These are phyloP conservation scores for Viola odorata DNA, from an alignment of 345 rosid species.

Conservation along the genomic window DNA sequence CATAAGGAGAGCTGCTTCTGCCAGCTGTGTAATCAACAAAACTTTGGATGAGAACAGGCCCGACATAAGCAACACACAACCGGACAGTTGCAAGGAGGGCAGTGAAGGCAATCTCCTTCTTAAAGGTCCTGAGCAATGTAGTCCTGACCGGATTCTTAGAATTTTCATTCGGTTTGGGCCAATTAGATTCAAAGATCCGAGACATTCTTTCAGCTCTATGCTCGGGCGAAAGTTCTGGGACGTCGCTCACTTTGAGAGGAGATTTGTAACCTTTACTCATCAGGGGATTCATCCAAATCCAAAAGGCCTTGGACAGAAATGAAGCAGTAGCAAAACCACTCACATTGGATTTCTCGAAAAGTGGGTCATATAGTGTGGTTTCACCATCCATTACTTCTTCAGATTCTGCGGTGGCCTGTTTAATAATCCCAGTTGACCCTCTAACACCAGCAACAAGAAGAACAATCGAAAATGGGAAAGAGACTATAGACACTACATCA, in stretches of 20 bases:
- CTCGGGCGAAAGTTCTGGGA: slow-evolving; percentile 70
- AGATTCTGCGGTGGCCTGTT: slow-evolving; percentile 17
- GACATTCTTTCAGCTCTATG: slow-evolving; percentile 81
- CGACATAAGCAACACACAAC: slow-evolving; percentile 70
- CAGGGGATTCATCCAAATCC: slow-evolving; percentile 94
- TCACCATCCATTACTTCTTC: slow-evolving; percentile 27
- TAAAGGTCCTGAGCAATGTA: slow-evolving; percentile 63
- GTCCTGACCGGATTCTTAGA: slow-evolving; percentile 60
- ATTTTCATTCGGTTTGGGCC: slow-evolving; percentile 74
- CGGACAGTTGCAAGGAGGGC: slow-evolving; percentile 67
- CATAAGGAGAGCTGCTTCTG: slow-evolving; percentile 59
- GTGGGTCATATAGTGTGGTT: slow-evolving; percentile 29
- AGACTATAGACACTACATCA: slow-evolving; percentile 47
- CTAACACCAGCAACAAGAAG: slow-evolving; percentile 46
- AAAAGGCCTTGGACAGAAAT: slow-evolving; percentile 51
- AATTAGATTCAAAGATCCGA: slow-evolving; percentile 44
- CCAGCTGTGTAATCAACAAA: slow-evolving; percentile 80
- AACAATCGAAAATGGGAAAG: slow-evolving; percentile 49
- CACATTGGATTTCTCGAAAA: slow-evolving; percentile 38
- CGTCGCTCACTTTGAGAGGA: slow-evolving; percentile 60
- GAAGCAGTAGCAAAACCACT: slow-evolving; percentile 74
- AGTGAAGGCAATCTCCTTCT: slow-evolving; percentile 71
- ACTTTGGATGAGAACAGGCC: slow-evolving; percentile 75
- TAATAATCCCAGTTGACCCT: slow-evolving; percentile 64
- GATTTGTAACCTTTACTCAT: slow-evolving; percentile 69